A percentile compares a stretch with the other conserved stretches of the same genome.
Evolutionary conservation across 2,329 filamentous ascomycete genomes (phyloP).

Genomic region (Fonsecaea nubica): DNA sequence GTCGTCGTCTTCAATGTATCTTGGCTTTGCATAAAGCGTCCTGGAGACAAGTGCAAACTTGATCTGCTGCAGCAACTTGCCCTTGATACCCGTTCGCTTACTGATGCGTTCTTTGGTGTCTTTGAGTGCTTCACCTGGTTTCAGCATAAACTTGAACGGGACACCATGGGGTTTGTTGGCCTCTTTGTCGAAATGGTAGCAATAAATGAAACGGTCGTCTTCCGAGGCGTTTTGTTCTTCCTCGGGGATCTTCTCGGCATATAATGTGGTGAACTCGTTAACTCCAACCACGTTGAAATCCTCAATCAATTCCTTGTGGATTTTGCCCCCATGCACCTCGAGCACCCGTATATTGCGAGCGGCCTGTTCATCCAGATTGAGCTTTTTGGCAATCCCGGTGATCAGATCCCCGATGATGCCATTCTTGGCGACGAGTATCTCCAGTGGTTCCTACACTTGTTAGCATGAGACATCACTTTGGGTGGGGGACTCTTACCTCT

Average conservation of each 20-base stretch:
- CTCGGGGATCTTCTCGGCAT: conserved; percentile 80
- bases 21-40: conserved; percentile 74
- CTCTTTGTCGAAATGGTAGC: conserved; percentile 93
- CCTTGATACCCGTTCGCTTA: conserved; percentile 90
- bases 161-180: conserved; percentile 82
- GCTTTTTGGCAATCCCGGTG: conserved; percentile 77
- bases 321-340: conserved; percentile 81
- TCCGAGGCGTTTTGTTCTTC: conserved; percentile 69
- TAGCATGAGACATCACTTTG: conserved; percentile 6
- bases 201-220: conserved; percentile 72
- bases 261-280: conserved; percentile 82
- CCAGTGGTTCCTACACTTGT: conserved; percentile 68
- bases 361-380: conserved; percentile 77
- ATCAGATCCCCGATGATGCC: conserved; percentile 81
- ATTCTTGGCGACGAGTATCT: conserved; percentile 86
- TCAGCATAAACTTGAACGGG: conserved; percentile 87
- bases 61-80: conserved; percentile 98
- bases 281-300: conserved; percentile 79
- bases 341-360: conserved; percentile 77
- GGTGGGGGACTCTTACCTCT: conserved; percentile 65
- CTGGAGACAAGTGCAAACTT: conserved; percentile 86
- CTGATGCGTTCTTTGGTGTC: conserved; percentile 95
- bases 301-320: conserved; percentile 76
- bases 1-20: conserved; percentile 79
- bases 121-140: conserved; percentile 82